Conservation (phyloP, 371 early-diverging fungal species). For the Mortierella polycephala region DNA sequence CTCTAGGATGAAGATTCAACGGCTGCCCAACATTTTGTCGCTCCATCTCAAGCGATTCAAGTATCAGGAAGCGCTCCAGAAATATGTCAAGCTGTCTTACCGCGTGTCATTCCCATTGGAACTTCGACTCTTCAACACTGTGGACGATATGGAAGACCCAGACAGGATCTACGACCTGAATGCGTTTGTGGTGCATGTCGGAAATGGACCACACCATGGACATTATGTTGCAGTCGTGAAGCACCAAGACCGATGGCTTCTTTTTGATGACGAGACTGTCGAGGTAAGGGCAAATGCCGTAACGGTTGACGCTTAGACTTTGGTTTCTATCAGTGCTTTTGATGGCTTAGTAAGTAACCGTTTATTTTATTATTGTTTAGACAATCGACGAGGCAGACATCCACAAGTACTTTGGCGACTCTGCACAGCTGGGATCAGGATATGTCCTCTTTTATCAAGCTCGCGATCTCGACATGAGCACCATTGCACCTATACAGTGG, state of each 20-base stretch:
- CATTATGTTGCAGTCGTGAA: constrained; percentile 95
- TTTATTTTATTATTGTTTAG: constrained; percentile 28
- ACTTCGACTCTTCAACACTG: constrained; percentile 93
- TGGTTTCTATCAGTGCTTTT: too few species aligned
- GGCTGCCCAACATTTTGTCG: constrained; percentile 92
- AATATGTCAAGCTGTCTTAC: constrained; percentile 93
- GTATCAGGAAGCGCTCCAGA: constrained; percentile 90
- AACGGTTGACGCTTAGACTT: too few species aligned
- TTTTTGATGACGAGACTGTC: constrained; percentile 96
- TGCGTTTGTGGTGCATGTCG: constrained; percentile 95
- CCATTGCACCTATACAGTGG: constrained; percentile 42
- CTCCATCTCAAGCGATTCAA: constrained; percentile 97
- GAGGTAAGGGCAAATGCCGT: constrained; percentile 59
- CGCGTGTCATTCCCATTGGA: constrained; percentile 95
- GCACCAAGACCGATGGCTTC: constrained; percentile 87
- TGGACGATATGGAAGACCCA: constrained; percentile 89
- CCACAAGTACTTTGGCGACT: constrained; percentile 85
- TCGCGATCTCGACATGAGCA: constrained; percentile 52
- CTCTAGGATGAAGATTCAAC: constrained; percentile 92
- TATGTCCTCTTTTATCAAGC: constrained; percentile 88
- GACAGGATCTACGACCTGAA: constrained; percentile 88
- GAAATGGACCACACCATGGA: constrained; percentile 96
- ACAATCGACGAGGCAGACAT: constrained; percentile 83
- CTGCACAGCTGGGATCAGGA: constrained; percentile 81
- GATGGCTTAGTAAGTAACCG: neutral